These are phyloP conservation scores for Sordaria brevicollis DNA, from an alignment of 495 filamentous ascomycete species.

Conservation along the genomic window DNA sequence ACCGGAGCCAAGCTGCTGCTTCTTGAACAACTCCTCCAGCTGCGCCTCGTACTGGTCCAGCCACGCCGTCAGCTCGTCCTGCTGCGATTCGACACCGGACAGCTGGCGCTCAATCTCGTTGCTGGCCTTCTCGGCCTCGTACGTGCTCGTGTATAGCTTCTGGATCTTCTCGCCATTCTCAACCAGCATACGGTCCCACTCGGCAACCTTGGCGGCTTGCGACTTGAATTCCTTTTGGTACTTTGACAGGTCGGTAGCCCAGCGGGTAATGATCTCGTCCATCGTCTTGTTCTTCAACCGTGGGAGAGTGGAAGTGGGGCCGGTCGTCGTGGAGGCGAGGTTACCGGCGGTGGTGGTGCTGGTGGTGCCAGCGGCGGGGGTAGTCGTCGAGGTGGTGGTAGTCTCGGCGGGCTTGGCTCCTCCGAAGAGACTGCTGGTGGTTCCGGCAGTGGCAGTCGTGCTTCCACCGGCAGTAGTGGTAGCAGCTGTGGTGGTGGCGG, in stretches of 20 bases:
- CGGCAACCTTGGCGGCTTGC: constrained; percentile 74
- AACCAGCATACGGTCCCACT: constrained; percentile 86
- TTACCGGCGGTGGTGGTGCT: constrained; percentile 23
- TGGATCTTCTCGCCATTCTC: constrained; percentile 88
- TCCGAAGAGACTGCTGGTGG: constrained; percentile 20
- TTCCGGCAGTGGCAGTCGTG: constrained; percentile 1
- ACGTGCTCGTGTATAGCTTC: constrained; percentile 75
- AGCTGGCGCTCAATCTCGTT: constrained; percentile 87
- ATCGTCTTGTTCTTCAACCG: constrained; percentile 96
- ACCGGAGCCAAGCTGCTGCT: constrained; percentile 30
- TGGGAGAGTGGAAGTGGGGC: constrained; percentile 70
- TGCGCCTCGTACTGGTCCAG: constrained; percentile 84
- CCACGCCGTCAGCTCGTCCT: constrained; percentile 75
- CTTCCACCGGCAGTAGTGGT: neutral
- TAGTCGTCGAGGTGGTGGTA: constrained; percentile 8
- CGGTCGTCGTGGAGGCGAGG: constrained; percentile 61
- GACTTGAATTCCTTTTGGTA: constrained; percentile 92
- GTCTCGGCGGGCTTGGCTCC: constrained; percentile 13
- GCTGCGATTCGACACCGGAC: constrained; percentile 75
- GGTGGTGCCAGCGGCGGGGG: constrained; percentile 8
- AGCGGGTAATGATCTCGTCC: constrained; percentile 98
- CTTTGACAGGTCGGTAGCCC: constrained; percentile 88
- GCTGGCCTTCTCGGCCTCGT: constrained; percentile 83
- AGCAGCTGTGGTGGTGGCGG: constrained; percentile 3
- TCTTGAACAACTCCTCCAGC: constrained; percentile 73